phyloP scores from a whole-genome alignment of 1,284 basidiomycete genomes.

The Sphaerobolus stellatus region DNA sequence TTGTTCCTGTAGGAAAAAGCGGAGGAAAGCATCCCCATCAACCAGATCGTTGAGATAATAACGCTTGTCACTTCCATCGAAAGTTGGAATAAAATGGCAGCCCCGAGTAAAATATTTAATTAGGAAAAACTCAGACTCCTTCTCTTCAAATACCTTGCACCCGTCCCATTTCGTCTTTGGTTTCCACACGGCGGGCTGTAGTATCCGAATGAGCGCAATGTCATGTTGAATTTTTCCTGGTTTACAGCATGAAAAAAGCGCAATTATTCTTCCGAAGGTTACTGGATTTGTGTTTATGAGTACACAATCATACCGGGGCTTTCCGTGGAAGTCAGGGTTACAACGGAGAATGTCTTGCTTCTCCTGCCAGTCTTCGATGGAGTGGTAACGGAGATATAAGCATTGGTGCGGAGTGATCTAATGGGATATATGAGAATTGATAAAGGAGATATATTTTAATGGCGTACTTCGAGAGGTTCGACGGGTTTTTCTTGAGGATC shows the following conservation, averaged over 20 bases:
- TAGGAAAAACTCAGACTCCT: not conserved
- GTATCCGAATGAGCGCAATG: not conserved
- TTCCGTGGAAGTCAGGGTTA: not conserved
- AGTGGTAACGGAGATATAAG: not conserved
- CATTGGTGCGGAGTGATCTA: not conserved
- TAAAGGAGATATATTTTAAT: not conserved
- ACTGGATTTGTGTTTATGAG: not conserved
- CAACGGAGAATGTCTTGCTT: not conserved
- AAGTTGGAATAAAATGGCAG: not conserved
- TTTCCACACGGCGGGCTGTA: conserved; percentile 8
- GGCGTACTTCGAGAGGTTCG: not conserved
- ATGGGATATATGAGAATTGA: not conserved
- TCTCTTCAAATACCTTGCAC: not conserved
- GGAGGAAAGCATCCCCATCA: not conserved
- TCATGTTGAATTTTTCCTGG: not conserved
- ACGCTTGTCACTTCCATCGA: not conserved
- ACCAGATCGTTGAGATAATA: not conserved
- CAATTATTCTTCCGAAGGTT: not conserved
- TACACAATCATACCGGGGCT: not conserved
- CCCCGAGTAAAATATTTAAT: not conserved
- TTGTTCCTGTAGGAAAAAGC: not conserved
- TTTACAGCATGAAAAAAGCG: not conserved
- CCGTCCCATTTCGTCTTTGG: not conserved
- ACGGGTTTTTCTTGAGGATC: not conserved
- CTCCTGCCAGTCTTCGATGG: not conserved